Conservation (phyloP, 768 basidiomycete genomes). For the Boletus sp. region DNA sequence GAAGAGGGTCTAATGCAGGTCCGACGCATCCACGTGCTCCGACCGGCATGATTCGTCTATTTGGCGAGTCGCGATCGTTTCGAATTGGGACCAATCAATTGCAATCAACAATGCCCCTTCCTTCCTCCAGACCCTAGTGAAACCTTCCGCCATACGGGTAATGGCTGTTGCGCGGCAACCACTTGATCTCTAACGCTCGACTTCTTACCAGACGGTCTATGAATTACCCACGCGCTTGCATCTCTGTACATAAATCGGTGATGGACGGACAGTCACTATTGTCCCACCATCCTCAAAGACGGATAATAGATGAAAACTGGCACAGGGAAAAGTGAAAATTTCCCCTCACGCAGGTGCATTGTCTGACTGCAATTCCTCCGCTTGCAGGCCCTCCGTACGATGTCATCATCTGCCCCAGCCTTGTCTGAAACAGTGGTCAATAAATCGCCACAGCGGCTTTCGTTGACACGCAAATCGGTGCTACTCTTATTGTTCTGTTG, state of each 20-base stretch:
- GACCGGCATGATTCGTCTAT: background rate
- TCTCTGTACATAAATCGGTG: background rate
- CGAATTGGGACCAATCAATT: background rate
- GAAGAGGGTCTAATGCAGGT: background rate
- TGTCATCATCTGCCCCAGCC: constrained; percentile 3
- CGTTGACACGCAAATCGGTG: constrained; percentile 23
- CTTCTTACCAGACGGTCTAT: background rate
- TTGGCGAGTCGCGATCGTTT: background rate
- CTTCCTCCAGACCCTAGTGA: background rate
- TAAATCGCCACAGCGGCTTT: constrained; percentile 11
- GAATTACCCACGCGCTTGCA: background rate
- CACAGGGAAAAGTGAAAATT: background rate
- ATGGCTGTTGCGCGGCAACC: background rate
- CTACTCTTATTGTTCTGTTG: constrained; percentile 39
- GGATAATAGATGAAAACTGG: background rate
- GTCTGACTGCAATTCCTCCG: background rate
- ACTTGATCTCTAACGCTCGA: background rate
- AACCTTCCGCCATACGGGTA: background rate
- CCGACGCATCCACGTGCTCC: background rate
- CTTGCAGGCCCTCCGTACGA: background rate
- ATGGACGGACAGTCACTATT: background rate
- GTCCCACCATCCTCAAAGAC: background rate
- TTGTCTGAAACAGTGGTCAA: background rate
- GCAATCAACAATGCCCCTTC: background rate
- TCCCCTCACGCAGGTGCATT: background rate